phyloP scores from a whole-genome alignment of 495 filamentous ascomycete genomes.

The Tuber umbilicatum region DNA sequence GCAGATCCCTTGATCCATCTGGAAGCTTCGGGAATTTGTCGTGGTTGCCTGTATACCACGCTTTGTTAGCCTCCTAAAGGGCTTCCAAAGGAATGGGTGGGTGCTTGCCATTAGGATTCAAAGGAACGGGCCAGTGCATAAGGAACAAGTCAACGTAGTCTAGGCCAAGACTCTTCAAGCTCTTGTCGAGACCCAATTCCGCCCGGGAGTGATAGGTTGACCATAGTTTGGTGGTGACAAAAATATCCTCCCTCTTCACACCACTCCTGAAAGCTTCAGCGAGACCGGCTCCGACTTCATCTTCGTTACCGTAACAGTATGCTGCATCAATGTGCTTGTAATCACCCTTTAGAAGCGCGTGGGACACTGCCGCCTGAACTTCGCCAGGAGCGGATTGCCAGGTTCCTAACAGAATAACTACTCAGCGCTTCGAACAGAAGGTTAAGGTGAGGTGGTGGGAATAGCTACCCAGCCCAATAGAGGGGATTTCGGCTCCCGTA shows the following conservation, averaged over 20 bases:
- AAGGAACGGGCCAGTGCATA: conserved; percentile 28
- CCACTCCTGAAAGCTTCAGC: conserved; percentile 58
- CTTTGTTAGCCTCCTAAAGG: background rate
- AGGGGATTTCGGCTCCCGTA: conserved; percentile 71
- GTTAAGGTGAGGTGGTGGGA: background rate
- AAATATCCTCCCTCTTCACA: conserved; percentile 69
- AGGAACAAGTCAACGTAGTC: conserved; percentile 64
- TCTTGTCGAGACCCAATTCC: conserved; percentile 53
- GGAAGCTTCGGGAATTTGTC: conserved; percentile 30
- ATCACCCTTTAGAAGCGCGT: conserved; percentile 60
- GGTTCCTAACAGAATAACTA: conserved; percentile 44
- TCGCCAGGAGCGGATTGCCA: conserved; percentile 67
- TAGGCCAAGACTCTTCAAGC: conserved; percentile 55
- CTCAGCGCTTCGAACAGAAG: background rate
- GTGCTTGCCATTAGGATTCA: conserved; percentile 22
- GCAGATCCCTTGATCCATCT: conserved; percentile 28
- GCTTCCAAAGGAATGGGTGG: background rate
- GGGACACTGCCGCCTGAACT: conserved; percentile 62
- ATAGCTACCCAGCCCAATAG: conserved; percentile 60
- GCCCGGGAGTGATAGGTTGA: conserved; percentile 62
- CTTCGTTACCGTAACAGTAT: conserved; percentile 35
- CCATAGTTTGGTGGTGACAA: conserved; percentile 81
- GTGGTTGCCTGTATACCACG: conserved; percentile 14
- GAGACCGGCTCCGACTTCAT: conserved; percentile 32
- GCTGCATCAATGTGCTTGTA: conserved; percentile 35